Base-by-base conservation (phyloP, 257 asterid genomes). In the Parsonsia alboflavescens region DNA sequence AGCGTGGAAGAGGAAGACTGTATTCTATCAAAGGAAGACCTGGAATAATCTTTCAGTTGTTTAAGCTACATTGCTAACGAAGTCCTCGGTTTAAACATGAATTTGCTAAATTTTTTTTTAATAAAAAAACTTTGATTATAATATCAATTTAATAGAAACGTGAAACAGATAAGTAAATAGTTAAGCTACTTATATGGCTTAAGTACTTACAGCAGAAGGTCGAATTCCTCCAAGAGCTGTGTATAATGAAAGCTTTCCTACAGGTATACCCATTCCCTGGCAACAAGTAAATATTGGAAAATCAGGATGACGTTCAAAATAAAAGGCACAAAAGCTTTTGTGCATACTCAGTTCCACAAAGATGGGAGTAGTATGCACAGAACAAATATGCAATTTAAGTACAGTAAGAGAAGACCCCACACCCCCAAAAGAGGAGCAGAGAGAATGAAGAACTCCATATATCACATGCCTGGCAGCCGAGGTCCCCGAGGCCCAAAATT, bases 251-350 rank as follows among this genome's bases (percentile, higher is more conserved):
- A 93, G 92, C 77, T 93, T 93, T 30, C 98, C 98, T 3, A 93
- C 96, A 10, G 98, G 98, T 70, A 93, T 93, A 39, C 98, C 98
- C 98, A 93, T 93, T 85, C 98, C 98, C 98, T 93, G 86, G 36
- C 58, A 76, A 78, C 57, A 84, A 17, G 57, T 76, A 66, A 76
- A 67, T 42, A 76, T 76, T 64, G 56, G 65, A 21, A 72, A 36
- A 80, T 74, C 72, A 77, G 26, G 41, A 68, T 26, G 41, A 10
- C 56, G 5, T 45, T 41, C 54, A 64, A 58, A 62, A 48, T 16
- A 68, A 26, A 57, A 49, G 24, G 66, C 52, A 33, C 41, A 71
- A 26, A 30, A 42, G 17, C 5, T 22, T 39, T 7, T 48, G 8
- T 11, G 64, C 6, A 67, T 24, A 41, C 21, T 41, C 19, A 41